A percentile compares a stretch with the other conserved stretches of the same genome.
Conservation (phyloP, 305 asterid species). For the Fraxinus floribunda region DNA sequence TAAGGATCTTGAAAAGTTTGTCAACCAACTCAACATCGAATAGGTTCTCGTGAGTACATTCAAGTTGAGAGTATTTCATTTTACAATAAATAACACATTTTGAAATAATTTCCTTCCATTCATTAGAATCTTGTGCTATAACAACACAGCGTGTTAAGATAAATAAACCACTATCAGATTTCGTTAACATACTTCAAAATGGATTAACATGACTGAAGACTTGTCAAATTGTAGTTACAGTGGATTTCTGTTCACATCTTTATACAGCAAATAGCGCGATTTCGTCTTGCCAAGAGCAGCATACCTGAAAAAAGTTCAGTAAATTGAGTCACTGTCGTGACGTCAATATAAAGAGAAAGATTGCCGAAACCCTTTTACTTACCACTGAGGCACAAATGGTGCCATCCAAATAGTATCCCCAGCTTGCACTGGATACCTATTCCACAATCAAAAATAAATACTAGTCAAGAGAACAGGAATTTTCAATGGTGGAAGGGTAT, state of each 20-base stretch:
- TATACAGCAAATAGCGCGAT: conserved; percentile 80
- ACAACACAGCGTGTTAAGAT: background rate
- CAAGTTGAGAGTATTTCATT: background rate
- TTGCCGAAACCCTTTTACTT: conserved; percentile 20
- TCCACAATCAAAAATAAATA: conserved; percentile 3
- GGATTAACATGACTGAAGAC: background rate
- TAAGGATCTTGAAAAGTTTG: background rate
- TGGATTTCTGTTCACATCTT: conserved; percentile 89
- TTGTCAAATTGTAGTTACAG: conserved; percentile 23
- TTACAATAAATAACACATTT: background rate
- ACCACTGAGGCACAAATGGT: conserved; percentile 97
- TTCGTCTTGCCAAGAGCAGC: conserved; percentile 88
- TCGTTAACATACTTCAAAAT: background rate
- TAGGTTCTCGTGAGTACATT: background rate
- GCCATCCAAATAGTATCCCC: conserved; percentile 99
- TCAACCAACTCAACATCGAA: background rate
- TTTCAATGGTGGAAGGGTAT: background rate
- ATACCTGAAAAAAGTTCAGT: conserved; percentile 55
- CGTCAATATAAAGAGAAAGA: background rate
- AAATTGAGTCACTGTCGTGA: background rate
- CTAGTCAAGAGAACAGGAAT: background rate
- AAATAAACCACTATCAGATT: background rate
- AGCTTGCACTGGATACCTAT: conserved; percentile 91
- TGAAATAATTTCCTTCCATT: background rate
- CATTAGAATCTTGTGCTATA: background rate